Evolutionary conservation across 192 early-diverging fungal species (phyloP).

Genomic region (Phlyctochytrium arcticum): DNA sequence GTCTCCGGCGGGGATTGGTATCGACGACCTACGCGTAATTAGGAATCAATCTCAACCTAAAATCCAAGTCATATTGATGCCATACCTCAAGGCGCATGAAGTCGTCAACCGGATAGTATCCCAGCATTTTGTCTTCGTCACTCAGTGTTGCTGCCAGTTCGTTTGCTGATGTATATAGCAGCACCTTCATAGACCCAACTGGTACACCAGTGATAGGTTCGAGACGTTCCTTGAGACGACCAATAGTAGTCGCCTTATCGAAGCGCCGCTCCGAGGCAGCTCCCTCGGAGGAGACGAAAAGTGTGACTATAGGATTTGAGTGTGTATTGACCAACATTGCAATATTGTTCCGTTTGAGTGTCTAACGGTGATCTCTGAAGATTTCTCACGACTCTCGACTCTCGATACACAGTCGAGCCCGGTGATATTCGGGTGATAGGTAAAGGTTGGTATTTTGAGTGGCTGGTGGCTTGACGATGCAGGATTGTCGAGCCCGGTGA

Average conservation of each 20-base stretch:
- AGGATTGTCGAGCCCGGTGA: no score
- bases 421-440: no score
- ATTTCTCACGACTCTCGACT: no score
- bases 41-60: not conserved
- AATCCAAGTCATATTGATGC: not conserved
- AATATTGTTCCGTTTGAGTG: no score
- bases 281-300: slow-evolving; percentile 83
- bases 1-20: slow-evolving; percentile 58
- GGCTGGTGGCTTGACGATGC: no score
- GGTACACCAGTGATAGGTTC: slow-evolving; percentile 92
- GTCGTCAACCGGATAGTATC: slow-evolving; percentile 81
- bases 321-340: slow-evolving; percentile 14
- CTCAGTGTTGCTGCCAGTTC: slow-evolving; percentile 33
- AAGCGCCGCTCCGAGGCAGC: slow-evolving; percentile 84
- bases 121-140: slow-evolving; percentile 67
- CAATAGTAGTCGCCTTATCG: slow-evolving; percentile 66
- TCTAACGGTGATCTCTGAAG: no score
- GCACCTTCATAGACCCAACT: slow-evolving; percentile 57
- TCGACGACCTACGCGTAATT: slow-evolving; percentile 61
- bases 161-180: slow-evolving; percentile 58
- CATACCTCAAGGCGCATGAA: slow-evolving; percentile 72
- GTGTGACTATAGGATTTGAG: slow-evolving; percentile 66
- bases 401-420: no score
- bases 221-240: slow-evolving; percentile 71
- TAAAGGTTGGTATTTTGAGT: no score